phyloP scores from a whole-genome alignment of 2,329 filamentous ascomycete species.

The Knufia petricola region DNA sequence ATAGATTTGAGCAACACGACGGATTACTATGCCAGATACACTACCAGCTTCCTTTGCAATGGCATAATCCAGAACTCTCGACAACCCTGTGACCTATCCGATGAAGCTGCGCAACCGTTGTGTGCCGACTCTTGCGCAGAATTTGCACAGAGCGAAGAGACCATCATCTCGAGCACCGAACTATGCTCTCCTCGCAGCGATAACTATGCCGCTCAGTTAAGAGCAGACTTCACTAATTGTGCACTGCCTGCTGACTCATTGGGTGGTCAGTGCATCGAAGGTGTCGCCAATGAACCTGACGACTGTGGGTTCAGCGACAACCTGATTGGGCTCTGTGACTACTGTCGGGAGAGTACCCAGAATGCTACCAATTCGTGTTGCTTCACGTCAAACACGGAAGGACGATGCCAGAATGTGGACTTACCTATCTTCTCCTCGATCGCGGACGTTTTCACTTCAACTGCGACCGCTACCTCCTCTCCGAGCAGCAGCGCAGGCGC shows the following conservation, averaged over 20 bases:
- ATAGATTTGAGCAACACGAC: constrained; percentile 70
- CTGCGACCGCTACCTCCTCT: constrained; percentile 52
- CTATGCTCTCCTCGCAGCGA: constrained; percentile 60
- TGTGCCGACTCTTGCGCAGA: constrained; percentile 86
- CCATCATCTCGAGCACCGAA: constrained; percentile 62
- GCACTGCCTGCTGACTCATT: constrained; percentile 72
- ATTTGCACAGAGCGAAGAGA: constrained; percentile 79
- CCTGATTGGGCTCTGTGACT: constrained; percentile 68
- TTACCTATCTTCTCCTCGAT: constrained; percentile 61
- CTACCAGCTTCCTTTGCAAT: constrained; percentile 86
- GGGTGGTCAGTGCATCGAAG: constrained; percentile 63
- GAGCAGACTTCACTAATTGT: constrained; percentile 87
- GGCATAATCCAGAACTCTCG: constrained; percentile 85
- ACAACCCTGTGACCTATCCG: constrained; percentile 54
- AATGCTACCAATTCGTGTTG: constrained; percentile 97
- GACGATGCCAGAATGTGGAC: constrained; percentile 63
- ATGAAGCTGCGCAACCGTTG: constrained; percentile 59
- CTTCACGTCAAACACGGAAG: constrained; percentile 65
- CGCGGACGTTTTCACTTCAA: constrained; percentile 52
- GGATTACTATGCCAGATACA: constrained; percentile 84
- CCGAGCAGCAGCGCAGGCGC: constrained; percentile 52
- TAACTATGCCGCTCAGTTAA: constrained; percentile 65
- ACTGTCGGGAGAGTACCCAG: constrained; percentile 70
- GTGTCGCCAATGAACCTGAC: constrained; percentile 66
- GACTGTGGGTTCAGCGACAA: constrained; percentile 79